Evolutionary conservation across 805 yeast species (phyloP).

Genomic region (Myxozyma udenii): DNA sequence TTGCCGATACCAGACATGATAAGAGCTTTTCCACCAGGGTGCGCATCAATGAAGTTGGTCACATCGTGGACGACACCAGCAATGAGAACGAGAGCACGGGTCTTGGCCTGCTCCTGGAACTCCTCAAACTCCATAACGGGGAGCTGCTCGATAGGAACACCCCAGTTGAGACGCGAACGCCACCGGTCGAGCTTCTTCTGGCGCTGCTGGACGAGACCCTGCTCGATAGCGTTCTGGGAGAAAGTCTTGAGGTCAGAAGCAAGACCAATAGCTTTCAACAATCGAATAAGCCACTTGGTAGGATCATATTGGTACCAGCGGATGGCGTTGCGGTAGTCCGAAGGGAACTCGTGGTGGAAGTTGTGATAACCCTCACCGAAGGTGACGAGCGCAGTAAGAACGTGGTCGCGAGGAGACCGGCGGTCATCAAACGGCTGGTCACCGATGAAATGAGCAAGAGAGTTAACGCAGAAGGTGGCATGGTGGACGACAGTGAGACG

Average conservation of each 20-base stretch:
- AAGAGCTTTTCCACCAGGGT: slow-evolving; percentile 88
- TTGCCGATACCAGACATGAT: slow-evolving; percentile 80
- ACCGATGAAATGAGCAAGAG: slow-evolving; percentile 77
- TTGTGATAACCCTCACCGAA: slow-evolving; percentile 91
- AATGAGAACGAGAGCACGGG: slow-evolving; percentile 69
- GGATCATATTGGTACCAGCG: slow-evolving; percentile 81
- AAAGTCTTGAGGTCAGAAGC: slow-evolving; percentile 58
- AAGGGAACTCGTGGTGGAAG: slow-evolving; percentile 93
- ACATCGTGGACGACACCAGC: slow-evolving; percentile 92
- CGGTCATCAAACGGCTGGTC: slow-evolving; percentile 70
- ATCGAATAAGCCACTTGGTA: slow-evolving; percentile 68
- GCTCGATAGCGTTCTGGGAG: slow-evolving; percentile 60
- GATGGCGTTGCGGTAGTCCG: slow-evolving; percentile 76
- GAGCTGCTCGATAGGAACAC: slow-evolving; percentile 82
- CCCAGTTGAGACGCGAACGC: slow-evolving; percentile 83
- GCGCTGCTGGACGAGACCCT: slow-evolving; percentile 73
- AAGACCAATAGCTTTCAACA: slow-evolving; percentile 52
- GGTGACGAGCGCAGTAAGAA: slow-evolving; percentile 60
- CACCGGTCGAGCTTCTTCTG: slow-evolving; percentile 76
- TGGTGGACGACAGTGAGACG: slow-evolving; percentile 76
- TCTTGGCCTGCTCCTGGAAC: slow-evolving; percentile 49
- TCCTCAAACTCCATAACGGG: slow-evolving; percentile 64
- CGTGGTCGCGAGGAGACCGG: slow-evolving; percentile 69
- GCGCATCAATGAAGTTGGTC: slow-evolving; percentile 84
- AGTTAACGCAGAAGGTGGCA: slow-evolving; percentile 70